phyloP scores from a whole-genome alignment of 169 alveolate species.

The Besnoitia besnoiti region DNA sequence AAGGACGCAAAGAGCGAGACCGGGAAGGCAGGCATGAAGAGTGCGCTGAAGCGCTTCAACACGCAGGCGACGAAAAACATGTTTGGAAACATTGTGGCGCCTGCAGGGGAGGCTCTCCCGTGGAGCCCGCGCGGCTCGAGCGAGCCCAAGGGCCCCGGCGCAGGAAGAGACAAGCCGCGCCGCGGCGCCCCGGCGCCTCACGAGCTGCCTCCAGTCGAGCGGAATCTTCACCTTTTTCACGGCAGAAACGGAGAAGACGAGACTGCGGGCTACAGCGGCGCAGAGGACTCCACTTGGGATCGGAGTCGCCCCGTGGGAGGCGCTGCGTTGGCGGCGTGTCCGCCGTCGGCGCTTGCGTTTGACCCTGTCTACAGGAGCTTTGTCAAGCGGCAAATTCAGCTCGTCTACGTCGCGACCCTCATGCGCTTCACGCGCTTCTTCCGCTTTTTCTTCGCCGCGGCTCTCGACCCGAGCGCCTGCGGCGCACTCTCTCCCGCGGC shows the following conservation, averaged over 20 bases:
- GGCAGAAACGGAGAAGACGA: not conserved
- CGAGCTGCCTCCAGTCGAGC: not conserved
- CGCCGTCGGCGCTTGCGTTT: slow-evolving; percentile 2
- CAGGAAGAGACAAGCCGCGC: not conserved
- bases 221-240: not conserved
- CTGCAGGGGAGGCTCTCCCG: not conserved
- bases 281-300: not conserved
- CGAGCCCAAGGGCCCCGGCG: not conserved
- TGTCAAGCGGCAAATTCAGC: slow-evolving; percentile 61
- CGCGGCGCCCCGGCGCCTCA: not conserved
- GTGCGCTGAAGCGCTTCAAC: not conserved
- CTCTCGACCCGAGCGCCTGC: not conserved
- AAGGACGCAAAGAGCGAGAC: not conserved
- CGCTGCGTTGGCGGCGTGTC: not conserved
- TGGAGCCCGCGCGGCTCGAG: not conserved
- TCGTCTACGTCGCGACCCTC: slow-evolving; percentile 47
- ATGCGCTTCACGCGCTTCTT: slow-evolving; percentile 57
- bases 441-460: slow-evolving; percentile 33
- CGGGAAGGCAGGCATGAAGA: slow-evolving; percentile 2
- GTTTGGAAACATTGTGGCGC: not conserved
- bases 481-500: no score
- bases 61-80: not conserved
- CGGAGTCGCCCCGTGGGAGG: no score
- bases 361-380: slow-evolving; percentile 60
- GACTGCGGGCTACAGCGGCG: not conserved